These are phyloP conservation scores for Suillus tomentosus DNA, from an alignment of 768 basidiomycete genomes.

Conservation along the genomic window DNA sequence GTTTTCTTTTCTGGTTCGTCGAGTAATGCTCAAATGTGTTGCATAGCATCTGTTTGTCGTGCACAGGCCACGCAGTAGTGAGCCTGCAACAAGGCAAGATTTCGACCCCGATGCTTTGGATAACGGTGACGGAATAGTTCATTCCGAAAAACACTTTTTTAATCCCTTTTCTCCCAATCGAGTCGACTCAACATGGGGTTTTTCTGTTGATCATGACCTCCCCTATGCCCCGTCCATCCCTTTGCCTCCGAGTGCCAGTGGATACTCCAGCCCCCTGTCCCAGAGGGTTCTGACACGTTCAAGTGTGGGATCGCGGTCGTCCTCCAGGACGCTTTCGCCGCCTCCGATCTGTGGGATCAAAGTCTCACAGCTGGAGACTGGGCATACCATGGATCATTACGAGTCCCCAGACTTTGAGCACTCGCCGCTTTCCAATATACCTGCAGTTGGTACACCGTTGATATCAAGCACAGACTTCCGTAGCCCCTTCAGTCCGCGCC, in stretches of 20 bases:
- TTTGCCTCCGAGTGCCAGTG: conserved; percentile 32
- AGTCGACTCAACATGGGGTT: conserved; percentile 28
- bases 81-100: conserved; percentile 3
- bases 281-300: conserved; percentile 20
- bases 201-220: conserved; percentile 20
- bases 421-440: conserved; percentile 34
- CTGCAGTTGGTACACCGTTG: conserved; percentile 32
- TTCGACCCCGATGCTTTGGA: conserved; percentile 5
- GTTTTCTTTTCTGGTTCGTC: conserved; percentile 11
- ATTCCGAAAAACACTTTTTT: conserved; percentile 4
- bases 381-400: conserved; percentile 28
- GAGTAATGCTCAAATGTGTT: conserved; percentile 5
- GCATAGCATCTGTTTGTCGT: conserved; percentile 30
- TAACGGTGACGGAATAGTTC: not conserved
- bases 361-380: conserved; percentile 34
- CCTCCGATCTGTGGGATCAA: conserved; percentile 20
- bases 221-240: conserved; percentile 32
- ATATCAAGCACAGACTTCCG: conserved; percentile 19
- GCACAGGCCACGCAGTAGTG: conserved; percentile 22
- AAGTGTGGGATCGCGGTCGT: conserved; percentile 14
- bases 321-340: conserved; percentile 10
- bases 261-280: conserved; percentile 33
- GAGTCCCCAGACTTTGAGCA: conserved; percentile 26
- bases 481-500: conserved; percentile 34
- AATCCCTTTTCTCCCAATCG: conserved; percentile 16